Evolutionary conservation across 306 rosid species (phyloP), one percentile per base, ranked within the genome.

Genomic region (Sicyos edulis): DNA sequence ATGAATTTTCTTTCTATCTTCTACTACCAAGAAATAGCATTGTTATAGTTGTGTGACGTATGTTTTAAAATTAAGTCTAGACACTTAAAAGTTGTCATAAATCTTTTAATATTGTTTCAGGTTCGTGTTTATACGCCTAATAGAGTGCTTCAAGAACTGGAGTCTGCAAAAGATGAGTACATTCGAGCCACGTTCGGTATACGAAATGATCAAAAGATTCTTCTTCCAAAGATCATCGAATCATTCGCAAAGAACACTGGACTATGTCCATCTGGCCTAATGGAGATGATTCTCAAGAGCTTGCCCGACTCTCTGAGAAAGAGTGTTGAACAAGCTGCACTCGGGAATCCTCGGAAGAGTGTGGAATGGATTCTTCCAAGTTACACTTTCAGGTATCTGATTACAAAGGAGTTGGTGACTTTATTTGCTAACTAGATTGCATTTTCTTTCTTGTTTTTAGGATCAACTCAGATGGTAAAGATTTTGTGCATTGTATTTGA

Each of bases 281-380:
- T 87, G 78, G 97, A 87, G 45, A 89, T 85, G 99, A 81, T 89
- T 73, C 96, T 80, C 73, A 83, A 79, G 74, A 66, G 85, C 11
- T 75, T 91, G 68, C 99, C 97, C 0, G 92, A 91, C 73, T 87
- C 95, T 42, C 66, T 87, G 15, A 81, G 86, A 80, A 93, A 89
- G 85, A 86, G 83, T 64, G 64, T 86, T 22, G 87, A 87, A 83
- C 86, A 82, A 69, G 80, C 83, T 54, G 84, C 72, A 65, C 42
- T 72, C 59, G 85, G 79, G 5, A 93, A 88, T 68, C 82, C 89
- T 5, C 78, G 81, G 44, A 93, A 93, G 91, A 80, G 69, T 86
- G 84, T 93, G 44, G 95, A 91, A 78, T 93, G 91, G 90, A 77
- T 80, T 76, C 88, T 92, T 54, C 96, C 91, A 75, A 87, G 86